phyloP scores from a whole-genome alignment of 2,329 filamentous ascomycete genomes.

The Dothideomycetes sp. region DNA sequence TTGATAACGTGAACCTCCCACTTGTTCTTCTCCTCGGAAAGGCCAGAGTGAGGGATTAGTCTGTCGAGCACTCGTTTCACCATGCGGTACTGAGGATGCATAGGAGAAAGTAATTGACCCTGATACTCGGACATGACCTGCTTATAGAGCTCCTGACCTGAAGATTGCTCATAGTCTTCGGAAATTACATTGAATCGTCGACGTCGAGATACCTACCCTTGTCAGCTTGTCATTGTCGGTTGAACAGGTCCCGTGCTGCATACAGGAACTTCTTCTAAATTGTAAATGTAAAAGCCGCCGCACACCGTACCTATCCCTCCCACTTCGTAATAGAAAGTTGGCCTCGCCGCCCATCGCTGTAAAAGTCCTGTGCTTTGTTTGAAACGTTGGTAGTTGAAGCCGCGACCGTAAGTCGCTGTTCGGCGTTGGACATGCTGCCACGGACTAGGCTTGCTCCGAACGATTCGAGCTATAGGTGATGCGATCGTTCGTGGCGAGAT shows the following conservation, averaged over 20 bases:
- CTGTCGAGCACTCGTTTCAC: constrained; percentile 56
- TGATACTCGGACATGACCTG: constrained; percentile 45
- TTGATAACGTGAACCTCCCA: constrained; percentile 71
- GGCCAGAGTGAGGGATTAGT: constrained; percentile 56
- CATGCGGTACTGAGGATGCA: constrained; percentile 44
- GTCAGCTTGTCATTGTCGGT: too few species aligned
- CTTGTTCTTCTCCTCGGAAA: constrained; percentile 35
- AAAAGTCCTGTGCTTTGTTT: constrained; percentile 15
- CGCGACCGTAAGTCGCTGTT: constrained; percentile 1
- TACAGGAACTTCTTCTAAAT: constrained; percentile 60
- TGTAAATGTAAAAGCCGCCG: constrained; percentile 52
- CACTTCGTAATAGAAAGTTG: constrained; percentile 37
- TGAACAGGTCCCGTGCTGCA: constrained; percentile 4
- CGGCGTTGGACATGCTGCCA: not conserved
- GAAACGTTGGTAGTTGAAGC: constrained; percentile 22
- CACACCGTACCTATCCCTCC: constrained; percentile 29
- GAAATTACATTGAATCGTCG: constrained; percentile 61
- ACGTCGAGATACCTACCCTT: constrained; percentile 56
- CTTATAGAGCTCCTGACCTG: constrained; percentile 45
- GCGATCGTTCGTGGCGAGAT: not conserved
- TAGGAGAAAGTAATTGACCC: constrained; percentile 45
- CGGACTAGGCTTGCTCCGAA: not conserved
- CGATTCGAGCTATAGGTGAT: not conserved
- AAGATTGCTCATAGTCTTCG: constrained; percentile 41
- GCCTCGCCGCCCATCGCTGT: constrained; percentile 27